These are phyloP conservation scores for Cladorrhinum sp. DNA, from an alignment of 2,329 filamentous ascomycete species.

Conservation along the genomic window DNA sequence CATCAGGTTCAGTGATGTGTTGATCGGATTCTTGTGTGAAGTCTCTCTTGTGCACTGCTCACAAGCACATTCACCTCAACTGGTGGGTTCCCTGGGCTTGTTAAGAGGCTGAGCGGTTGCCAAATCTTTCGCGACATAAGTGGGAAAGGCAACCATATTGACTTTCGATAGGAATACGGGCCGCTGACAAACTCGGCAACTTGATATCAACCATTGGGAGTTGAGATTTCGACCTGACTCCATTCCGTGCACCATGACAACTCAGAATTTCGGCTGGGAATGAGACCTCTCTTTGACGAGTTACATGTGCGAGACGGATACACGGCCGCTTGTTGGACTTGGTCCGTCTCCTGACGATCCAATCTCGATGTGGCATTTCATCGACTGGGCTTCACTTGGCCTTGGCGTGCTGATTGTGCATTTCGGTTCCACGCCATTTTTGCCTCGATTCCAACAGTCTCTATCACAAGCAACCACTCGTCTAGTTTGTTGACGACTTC, in stretches of 20 bases:
- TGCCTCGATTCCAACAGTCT: neutral
- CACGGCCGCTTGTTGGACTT: neutral
- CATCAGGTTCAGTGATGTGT: neutral
- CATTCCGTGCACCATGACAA: neutral
- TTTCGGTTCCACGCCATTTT: neutral
- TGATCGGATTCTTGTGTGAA: neutral
- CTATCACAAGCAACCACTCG: neutral
- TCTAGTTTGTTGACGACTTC: neutral
- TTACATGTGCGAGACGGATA: neutral
- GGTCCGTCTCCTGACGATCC: neutral
- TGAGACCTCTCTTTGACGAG: neutral
- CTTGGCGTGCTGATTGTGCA: neutral
- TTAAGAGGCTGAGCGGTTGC: neutral
- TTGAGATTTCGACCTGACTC: neutral
- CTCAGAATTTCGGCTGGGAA: neutral
- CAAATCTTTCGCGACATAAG: neutral
- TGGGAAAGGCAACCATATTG: neutral
- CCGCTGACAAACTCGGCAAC: neutral
- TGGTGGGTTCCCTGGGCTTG: neutral
- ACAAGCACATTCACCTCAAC: neutral
- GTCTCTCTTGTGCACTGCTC: neutral
- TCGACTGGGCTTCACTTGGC: neutral
- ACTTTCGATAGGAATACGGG: neutral
- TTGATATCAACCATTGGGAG: neutral
- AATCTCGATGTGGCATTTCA: neutral